Base-by-base conservation (phyloP, 208 protist genomes). In the Angomonas deanei region DNA sequence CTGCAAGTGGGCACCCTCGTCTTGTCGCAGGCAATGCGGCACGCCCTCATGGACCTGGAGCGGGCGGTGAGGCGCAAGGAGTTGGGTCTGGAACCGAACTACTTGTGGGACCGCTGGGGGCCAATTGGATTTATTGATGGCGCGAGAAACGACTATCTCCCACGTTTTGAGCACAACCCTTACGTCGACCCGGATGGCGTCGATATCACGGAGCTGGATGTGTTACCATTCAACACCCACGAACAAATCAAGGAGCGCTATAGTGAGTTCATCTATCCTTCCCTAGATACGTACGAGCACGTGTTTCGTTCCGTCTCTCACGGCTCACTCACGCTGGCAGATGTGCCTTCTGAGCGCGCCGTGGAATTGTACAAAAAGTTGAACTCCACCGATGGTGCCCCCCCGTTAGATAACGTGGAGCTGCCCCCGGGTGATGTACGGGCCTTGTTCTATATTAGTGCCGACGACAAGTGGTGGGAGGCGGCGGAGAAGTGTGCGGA, bases 111-210 rank as follows among this genome's bases (percentile, higher is more conserved):
- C 55, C 75, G 76, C 46, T 96, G 91, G 88, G 87, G 91, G 8
- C 91, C 91, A 11, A 79, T 93, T 57, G 91, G 91, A n/a, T 94
- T 94, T 65, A 84, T 94, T 65, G 91, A 96, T 47, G 91, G 91
- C 31, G 72, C 82, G 1, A 62, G 76, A 1, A 74, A 68, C 13
- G 87, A 96, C 71, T 93, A 90, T 62, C 72, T 96, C 19, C 91
- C 91, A 0, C 85, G 91, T 27, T 93, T 96, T 63, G 72, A 75
- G 46, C 86, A 94, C 70, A 94, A 94, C 62, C 85, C 87, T 1
- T 90, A 89, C 69, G 75, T 91, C 21, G 91, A 96, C 66, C 91
- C 91, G 0, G 91, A 96, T 54, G 91, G 91, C 50, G 91, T 96
- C 1, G 85, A 91, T 23, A 81, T 93, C n/a, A 91, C 86, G 56